A percentile compares a stretch with the other conserved stretches of the same genome.
phyloP scores from a whole-genome alignment of 192 early-diverging fungal species.

The Chytriomyces confervae region DNA sequence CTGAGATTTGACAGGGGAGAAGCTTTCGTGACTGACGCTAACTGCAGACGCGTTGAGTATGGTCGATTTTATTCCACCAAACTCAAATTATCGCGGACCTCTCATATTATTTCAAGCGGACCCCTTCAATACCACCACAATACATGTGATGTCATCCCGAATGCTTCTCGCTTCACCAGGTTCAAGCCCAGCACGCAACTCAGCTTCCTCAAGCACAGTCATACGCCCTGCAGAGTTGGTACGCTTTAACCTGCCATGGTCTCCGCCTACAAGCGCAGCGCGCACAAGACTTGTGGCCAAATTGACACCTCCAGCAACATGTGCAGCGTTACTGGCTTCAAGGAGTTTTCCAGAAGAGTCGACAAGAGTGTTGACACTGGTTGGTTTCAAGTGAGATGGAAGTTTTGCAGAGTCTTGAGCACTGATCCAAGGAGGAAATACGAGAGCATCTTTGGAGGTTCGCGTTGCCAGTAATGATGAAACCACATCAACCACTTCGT shows the following conservation, averaged over 20 bases:
- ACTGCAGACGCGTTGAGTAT: too few relatives aligned
- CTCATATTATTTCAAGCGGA: too few relatives aligned
- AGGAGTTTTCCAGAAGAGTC: not conserved
- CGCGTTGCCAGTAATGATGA: not conserved
- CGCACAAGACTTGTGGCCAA: conserved; percentile 26
- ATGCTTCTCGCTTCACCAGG: conserved; percentile 13
- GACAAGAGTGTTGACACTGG: not conserved
- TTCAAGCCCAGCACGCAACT: conserved; percentile 26
- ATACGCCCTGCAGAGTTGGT: not conserved
- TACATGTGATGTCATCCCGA: conserved; percentile 21
- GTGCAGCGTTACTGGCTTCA: not conserved
- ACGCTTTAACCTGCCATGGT: not conserved
- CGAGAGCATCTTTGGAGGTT: not conserved
- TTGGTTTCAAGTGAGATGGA: conserved; percentile 5
- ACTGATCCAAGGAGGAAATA: conserved; percentile 15
- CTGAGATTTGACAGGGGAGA: too few relatives aligned
- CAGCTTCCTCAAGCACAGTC: conserved; percentile 13
- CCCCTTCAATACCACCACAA: conserved; percentile 11
- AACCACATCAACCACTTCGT: conserved; percentile 46
- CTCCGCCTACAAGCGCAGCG: conserved; percentile 16
- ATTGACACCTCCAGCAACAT: conserved; percentile 20
- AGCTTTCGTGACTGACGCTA: too few relatives aligned
- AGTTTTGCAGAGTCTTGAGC: not conserved
- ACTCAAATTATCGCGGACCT: too few relatives aligned
- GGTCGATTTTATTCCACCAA: too few relatives aligned